Evolutionary conservation across 495 filamentous ascomycete species (phyloP), one percentile per base, ranked within the genome.

Genomic region (Neurospora intermedia): DNA sequence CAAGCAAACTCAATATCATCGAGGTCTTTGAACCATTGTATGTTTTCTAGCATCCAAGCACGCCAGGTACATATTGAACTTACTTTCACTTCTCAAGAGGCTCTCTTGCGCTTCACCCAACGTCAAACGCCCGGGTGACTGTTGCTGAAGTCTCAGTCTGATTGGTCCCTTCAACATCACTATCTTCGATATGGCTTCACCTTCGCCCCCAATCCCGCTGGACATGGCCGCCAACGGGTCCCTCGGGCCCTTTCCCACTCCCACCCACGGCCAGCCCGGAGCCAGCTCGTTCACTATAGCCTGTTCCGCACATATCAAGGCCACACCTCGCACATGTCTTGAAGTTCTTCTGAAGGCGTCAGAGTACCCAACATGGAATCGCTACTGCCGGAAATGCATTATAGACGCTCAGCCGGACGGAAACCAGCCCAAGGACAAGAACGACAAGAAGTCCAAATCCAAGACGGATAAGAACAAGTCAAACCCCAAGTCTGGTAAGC

Each of bases 341-440:
- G 77, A 76, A 38, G 72, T 78, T 20, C 40, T 82, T 6, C 75
- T 80, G 7, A 73, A 77, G 16, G 69, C 78, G 9, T 13, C 76
- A 23, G 43, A 72, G 23, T 83, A 83, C 71, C 71, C 78, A 0
- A 11, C 45, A n/a, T 83, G 82, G 82, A 83, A 83, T 75, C 74
- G 75, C 23, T 83, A 82, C 70, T 76, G 78, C 72, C 76, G 78
- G 18, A 46, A 41, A 15, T 74, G 73, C 76, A 74, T 54, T 27
- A 77, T 83, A 73, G 71, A 76, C 42, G 20, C 46, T 15, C 78
- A 79, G 13, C 76, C 23, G 13, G 11, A 27, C 16, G 54, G 23
- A 31, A 31, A 31, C 27, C 27, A 31, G 27, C 27, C 27, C 27
- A 31, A 31, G 27, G 27, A 31, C 27, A 31, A 31, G 2, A 1